phyloP scores from a whole-genome alignment of 495 filamentous ascomycete species.

The Beverwykella pulmonaria region DNA sequence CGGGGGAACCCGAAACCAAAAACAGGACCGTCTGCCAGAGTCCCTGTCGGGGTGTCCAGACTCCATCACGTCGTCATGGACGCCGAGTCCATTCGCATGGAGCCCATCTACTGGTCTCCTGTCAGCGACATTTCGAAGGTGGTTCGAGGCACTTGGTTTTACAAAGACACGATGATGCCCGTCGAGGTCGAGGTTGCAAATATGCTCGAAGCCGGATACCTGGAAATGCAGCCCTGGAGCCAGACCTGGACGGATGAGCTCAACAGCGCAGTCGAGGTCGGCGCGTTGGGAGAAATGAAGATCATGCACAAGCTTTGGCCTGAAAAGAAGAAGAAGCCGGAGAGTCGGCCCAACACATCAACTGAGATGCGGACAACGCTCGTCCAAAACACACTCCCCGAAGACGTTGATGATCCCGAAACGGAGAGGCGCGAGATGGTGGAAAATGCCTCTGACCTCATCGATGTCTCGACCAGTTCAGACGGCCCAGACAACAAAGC shows the following conservation, averaged over 20 bases:
- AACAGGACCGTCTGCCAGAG: slow-evolving; percentile 38
- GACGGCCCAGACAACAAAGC: slow-evolving; percentile 48
- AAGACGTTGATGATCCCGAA: slow-evolving; percentile 39
- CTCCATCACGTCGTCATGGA: slow-evolving; percentile 50
- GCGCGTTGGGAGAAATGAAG: slow-evolving; percentile 87
- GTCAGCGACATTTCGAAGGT: slow-evolving; percentile 85
- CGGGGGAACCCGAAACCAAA: slow-evolving; percentile 10
- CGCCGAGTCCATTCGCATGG: slow-evolving; percentile 59
- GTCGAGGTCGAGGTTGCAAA: slow-evolving; percentile 89
- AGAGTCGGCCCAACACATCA: slow-evolving; percentile 44
- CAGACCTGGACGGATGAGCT: slow-evolving; percentile 93
- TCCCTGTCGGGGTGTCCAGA: slow-evolving; percentile 49
- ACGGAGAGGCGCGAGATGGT: slow-evolving; percentile 41
- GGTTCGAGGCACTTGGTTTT: slow-evolving; percentile 93
- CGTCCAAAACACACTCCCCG: slow-evolving; percentile 38
- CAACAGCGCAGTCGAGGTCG: slow-evolving; percentile 86
- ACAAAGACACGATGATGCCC: slow-evolving; percentile 88
- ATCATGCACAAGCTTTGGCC: slow-evolving; percentile 81
- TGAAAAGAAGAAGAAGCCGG: slow-evolving; percentile 52
- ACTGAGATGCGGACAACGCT: slow-evolving; percentile 25
- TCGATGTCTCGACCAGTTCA: slow-evolving; percentile 47
- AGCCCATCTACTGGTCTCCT: slow-evolving; percentile 98
- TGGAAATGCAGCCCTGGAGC: slow-evolving; percentile 84
- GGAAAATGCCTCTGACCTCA: slow-evolving; percentile 44
- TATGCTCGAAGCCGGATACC: slow-evolving; percentile 84